Percentiles rank a stretch among this genome's conserved stretches.
Evolutionary conservation across 805 yeast species (phyloP).

Genomic region (Kuraishia hungarica): DNA sequence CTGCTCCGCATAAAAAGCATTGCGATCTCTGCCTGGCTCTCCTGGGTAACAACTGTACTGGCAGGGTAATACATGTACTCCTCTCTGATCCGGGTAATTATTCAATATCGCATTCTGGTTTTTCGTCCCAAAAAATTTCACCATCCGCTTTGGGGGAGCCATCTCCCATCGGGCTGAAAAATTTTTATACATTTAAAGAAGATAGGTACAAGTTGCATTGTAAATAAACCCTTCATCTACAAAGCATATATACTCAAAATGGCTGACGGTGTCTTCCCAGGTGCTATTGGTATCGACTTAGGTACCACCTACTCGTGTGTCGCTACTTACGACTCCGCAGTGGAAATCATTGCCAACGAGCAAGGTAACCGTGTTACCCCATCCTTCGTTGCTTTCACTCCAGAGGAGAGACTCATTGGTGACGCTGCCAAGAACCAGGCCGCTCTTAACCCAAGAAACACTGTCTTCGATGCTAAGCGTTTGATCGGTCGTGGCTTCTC

Average conservation of each 20-base stretch:
- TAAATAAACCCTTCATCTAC: too few relatives aligned
- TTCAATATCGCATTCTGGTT: too few relatives aligned
- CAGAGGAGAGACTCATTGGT: conserved; percentile 73
- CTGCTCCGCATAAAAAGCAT: too few relatives aligned
- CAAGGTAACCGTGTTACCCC: conserved; percentile 85
- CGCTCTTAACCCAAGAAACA: conserved; percentile 69
- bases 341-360: conserved; percentile 74
- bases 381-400: conserved; percentile 73
- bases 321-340: conserved; percentile 70
- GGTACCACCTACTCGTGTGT: conserved; percentile 83
- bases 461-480: conserved; percentile 79
- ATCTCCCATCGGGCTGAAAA: too few relatives aligned
- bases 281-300: conserved; percentile 98
- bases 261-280: conserved; percentile 99
- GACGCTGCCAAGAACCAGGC: conserved; percentile 83
- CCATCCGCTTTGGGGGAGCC: too few relatives aligned
- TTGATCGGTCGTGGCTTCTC: conserved; percentile 75
- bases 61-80: too few relatives aligned
- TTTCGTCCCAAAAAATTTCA: too few relatives aligned
- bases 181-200: too few relatives aligned
- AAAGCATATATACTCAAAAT: conserved; percentile 28
- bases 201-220: too few relatives aligned
- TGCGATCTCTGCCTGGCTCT: too few relatives aligned
- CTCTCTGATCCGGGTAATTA: too few relatives aligned
- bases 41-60: too few relatives aligned